Conservation (phyloP, 352 stramenopile species). For the Globisporangium spinosum region DNA sequence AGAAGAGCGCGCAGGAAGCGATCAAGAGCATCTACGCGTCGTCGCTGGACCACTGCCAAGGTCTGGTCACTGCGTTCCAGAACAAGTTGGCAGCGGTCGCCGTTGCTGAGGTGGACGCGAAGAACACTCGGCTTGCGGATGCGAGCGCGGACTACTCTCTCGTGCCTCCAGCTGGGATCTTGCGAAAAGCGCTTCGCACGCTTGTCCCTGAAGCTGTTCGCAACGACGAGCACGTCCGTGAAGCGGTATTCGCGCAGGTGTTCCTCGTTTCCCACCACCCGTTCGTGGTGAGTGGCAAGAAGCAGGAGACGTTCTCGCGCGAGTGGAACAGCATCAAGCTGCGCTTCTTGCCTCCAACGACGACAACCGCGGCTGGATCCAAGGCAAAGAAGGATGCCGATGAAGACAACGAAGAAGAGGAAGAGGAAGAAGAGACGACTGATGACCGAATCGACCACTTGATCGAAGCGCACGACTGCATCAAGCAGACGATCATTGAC, state of each 20-base stretch:
- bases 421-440: conserved; percentile 33
- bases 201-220: conserved; percentile 43
- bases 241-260: conserved; percentile 43
- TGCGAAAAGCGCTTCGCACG: conserved; percentile 58
- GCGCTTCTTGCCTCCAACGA: conserved; percentile 42
- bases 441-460: conserved; percentile 80
- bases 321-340: conserved; percentile 70
- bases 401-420: conserved; percentile 25
- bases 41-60: conserved; percentile 53
- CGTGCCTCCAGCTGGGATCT: conserved; percentile 46
- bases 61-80: conserved; percentile 52
- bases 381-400: conserved; percentile 12
- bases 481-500: conserved; percentile 52
- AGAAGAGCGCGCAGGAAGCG: conserved; percentile 41
- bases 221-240: conserved; percentile 30
- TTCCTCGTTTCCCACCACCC: conserved; percentile 71
- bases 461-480: conserved; percentile 61
- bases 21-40: conserved; percentile 48
- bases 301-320: conserved; percentile 38
- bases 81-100: conserved; percentile 48
- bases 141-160: conserved; percentile 21
- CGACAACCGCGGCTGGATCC: neutral
- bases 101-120: conserved; percentile 33
- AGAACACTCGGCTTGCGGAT: conserved; percentile 17
- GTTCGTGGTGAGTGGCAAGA: conserved; percentile 61